Evolutionary conservation across 805 yeast genomes (phyloP).

Genomic region (Komagataella populi): DNA sequence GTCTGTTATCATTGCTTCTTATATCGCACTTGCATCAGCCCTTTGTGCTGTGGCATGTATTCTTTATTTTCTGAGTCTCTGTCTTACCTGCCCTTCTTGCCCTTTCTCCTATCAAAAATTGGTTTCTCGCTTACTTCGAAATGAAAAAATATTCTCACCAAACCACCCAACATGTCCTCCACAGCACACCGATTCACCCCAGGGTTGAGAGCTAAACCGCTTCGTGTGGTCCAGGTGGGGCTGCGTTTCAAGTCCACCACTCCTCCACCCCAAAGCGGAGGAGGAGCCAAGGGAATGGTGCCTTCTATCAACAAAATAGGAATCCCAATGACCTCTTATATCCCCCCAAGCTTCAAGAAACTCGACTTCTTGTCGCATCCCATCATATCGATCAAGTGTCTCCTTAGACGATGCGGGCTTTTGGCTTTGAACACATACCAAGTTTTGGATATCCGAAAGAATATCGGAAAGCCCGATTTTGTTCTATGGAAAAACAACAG

Average conservation of each 20-base stretch:
- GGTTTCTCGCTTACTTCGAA: not conserved
- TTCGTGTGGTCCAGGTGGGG: not conserved
- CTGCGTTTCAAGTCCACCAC: not conserved
- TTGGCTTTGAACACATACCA: slow-evolving; percentile 55
- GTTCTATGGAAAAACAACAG: slow-evolving; percentile 78
- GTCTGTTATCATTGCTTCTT: not conserved
- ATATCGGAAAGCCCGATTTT: slow-evolving; percentile 45
- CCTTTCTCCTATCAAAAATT: not conserved
- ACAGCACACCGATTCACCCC: not conserved
- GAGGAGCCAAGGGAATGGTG: not conserved
- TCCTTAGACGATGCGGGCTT: slow-evolving; percentile 50
- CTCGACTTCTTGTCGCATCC: slow-evolving; percentile 27
- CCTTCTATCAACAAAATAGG: slow-evolving; percentile 16
- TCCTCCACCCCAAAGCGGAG: not conserved
- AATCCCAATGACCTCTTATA: slow-evolving; percentile 23
- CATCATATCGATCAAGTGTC: slow-evolving; percentile 23
- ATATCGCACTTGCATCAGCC: not conserved
- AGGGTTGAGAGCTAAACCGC: not conserved
- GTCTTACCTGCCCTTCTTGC: not conserved
- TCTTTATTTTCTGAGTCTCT: not conserved
- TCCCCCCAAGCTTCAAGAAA: slow-evolving; percentile 35
- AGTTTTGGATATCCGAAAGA: slow-evolving; percentile 28
- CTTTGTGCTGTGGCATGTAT: too few relatives aligned
- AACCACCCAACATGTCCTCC: not conserved
- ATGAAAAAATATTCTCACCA: not conserved